Base-by-base conservation (phyloP, 2,329 filamentous ascomycete genomes). In the Fusarium pseudonygamai region DNA sequence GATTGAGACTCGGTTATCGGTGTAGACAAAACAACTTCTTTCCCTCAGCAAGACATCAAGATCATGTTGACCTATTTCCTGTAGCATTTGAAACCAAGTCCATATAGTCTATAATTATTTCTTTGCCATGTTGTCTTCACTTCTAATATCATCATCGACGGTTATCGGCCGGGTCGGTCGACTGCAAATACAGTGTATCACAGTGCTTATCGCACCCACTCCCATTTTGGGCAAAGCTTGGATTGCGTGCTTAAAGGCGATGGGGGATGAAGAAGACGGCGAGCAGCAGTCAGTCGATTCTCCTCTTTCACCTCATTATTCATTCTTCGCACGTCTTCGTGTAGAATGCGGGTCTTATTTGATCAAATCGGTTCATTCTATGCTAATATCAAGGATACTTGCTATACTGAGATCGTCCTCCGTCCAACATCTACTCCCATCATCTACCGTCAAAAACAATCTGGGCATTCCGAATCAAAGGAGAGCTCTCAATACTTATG, bases 201-300 rank as follows among this genome's bases (percentile, higher is more conserved):
- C 70, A 69, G 70, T 72, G 70, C 20, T 9, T 13, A 0, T 24
- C n/a, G 14, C 50, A 72, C 70, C 0, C 1, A n/a, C 24, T 64
- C 42, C 72, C 56, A 32, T 28, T 70, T 72, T 39, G 43, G 46
- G 72, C 50, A 70, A 67, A 71, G 72, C 56, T 57, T 22, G 36
- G 37, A 74, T 74, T 73, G 72, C 72, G 72, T 74, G 72, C 63
- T 74, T 60, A 37, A 75, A 24, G 14, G 50, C 20, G 30, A 60
- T 37, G 61, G 60, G 53, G 40, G 42, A 43, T 53, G 47, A 64
- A 65, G 52, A 72, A n/a, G 43, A 72, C 42, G 60, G 53, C 52
- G 42, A 74, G 47, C 46, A 67, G 5, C 34, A 62, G 28, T 45
- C 56, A 26, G 32, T 45, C 58, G 34, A 67, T 70, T 49, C 60